phyloP scores from a whole-genome alignment of 805 yeast genomes.

The Cyberlindnera nakhonratchasimensis region DNA sequence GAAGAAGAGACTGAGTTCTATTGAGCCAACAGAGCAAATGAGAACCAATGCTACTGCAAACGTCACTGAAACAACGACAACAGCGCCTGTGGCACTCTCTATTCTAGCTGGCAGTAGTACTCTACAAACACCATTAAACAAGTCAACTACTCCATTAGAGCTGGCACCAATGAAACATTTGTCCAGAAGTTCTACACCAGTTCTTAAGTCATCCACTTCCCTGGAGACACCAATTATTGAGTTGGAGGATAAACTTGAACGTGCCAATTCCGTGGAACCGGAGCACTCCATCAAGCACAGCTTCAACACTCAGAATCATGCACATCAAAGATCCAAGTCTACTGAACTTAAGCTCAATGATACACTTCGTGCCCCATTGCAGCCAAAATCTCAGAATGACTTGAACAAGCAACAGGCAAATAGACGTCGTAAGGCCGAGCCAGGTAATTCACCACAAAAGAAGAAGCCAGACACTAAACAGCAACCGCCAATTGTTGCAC shows the following conservation, averaged over 20 bases:
- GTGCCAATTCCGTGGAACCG: constrained; percentile 17
- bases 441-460: constrained; percentile 30
- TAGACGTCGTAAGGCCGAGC: constrained; percentile 32
- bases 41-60: constrained; percentile 1
- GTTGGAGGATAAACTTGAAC: constrained; percentile 1
- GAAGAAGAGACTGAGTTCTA: constrained; percentile 16
- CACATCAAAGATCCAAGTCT: constrained; percentile 13
- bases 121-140: constrained; percentile 10
- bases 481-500: constrained; percentile 9
- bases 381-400: constrained; percentile 15
- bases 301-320: neutral
- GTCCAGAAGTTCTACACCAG: constrained; percentile 14
- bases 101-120: neutral
- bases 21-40: constrained; percentile 18
- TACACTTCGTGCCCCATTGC: constrained; percentile 12
- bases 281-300: neutral
- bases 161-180: constrained; percentile 14
- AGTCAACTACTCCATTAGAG: constrained; percentile 6
- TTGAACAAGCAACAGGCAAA: constrained; percentile 19
- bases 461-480: constrained; percentile 23
- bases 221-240: neutral
- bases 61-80: neutral
- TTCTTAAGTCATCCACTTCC: constrained; percentile 9
- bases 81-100: neutral
- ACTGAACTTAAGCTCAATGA: constrained; percentile 4